A percentile compares a stretch with the other conserved stretches of the same genome.
Evolutionary conservation across 2,329 filamentous ascomycete species (phyloP).

Genomic region (Nannizzia gypsea): DNA sequence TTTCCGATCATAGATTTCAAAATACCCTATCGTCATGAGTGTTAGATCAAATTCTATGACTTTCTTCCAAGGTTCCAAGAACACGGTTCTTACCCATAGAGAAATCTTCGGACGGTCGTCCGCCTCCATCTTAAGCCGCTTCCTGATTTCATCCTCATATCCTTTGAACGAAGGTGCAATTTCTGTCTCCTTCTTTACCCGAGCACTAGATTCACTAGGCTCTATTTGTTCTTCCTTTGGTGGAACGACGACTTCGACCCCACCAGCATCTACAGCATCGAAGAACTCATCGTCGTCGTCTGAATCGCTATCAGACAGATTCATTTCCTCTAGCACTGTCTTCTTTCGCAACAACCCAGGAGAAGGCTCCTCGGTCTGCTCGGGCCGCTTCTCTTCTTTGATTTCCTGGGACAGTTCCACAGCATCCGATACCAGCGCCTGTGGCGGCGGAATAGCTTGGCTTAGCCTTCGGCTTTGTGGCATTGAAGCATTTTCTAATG

Average conservation of each 20-base stretch:
- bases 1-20: constrained; percentile 99
- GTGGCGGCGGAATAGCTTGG: constrained; percentile 17
- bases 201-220: constrained; percentile 32
- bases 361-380: constrained; percentile 22
- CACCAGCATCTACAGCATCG: constrained; percentile 86
- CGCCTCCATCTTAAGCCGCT: constrained; percentile 72
- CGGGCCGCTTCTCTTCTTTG: constrained; percentile 22
- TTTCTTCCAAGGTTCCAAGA: not conserved
- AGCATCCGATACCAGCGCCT: constrained; percentile 25
- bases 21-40: constrained; percentile 53
- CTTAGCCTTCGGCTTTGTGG: constrained; percentile 29
- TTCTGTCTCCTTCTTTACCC: constrained; percentile 44
- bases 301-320: constrained; percentile 62
- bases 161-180: constrained; percentile 71
- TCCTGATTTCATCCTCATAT: constrained; percentile 79
- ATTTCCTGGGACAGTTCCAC: constrained; percentile 29
- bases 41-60: not conserved
- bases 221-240: constrained; percentile 38
- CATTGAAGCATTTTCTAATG: constrained; percentile 49
- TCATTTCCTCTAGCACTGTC: constrained; percentile 55
- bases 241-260: constrained; percentile 46
- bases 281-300: constrained; percentile 91
- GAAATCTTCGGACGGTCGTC: constrained; percentile 90
- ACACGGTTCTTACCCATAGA: constrained; percentile 62
- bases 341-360: constrained; percentile 41